A percentile compares a stretch with the other conserved stretches of the same genome.
phyloP scores from a whole-genome alignment of 108 stramenopile species.

The Nitzschia inconspicua region DNA sequence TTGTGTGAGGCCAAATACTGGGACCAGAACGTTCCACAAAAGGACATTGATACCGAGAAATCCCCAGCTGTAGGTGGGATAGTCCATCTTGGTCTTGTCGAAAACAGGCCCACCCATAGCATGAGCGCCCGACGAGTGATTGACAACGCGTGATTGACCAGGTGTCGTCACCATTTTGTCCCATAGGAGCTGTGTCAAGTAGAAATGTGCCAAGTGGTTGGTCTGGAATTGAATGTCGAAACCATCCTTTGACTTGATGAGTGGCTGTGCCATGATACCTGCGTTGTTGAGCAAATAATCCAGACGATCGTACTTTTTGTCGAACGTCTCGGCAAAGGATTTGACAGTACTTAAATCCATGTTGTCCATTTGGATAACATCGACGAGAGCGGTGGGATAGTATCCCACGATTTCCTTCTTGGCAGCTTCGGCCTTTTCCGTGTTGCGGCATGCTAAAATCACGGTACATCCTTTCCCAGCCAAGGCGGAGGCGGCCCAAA shows the following conservation, averaged over 20 bases:
- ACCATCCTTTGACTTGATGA: not conserved
- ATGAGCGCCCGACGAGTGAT: no score
- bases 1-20: not conserved
- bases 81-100: not conserved
- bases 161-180: not conserved
- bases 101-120: not conserved
- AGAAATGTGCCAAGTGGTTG: constrained; percentile 42
- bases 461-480: constrained; percentile 39
- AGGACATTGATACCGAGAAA: not conserved
- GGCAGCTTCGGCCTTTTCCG: constrained; percentile 4
- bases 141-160: not conserved
- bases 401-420: constrained; percentile 8
- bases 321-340: constrained; percentile 14
- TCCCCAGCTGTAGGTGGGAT: not conserved
- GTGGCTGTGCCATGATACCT: constrained; percentile 19
- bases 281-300: constrained; percentile 41
- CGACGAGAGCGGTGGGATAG: not conserved
- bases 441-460: constrained; percentile 33
- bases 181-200: constrained; percentile 16
- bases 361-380: not conserved
- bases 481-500: constrained; percentile 44
- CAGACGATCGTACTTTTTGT: constrained; percentile 20
- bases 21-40: not conserved
- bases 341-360: constrained; percentile 3
- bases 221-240: constrained; percentile 40